A percentile compares a stretch with the other conserved stretches of the same genome.
Evolutionary conservation across 306 rosid genomes (phyloP).

Genomic region (Bauhinia variegata): DNA sequence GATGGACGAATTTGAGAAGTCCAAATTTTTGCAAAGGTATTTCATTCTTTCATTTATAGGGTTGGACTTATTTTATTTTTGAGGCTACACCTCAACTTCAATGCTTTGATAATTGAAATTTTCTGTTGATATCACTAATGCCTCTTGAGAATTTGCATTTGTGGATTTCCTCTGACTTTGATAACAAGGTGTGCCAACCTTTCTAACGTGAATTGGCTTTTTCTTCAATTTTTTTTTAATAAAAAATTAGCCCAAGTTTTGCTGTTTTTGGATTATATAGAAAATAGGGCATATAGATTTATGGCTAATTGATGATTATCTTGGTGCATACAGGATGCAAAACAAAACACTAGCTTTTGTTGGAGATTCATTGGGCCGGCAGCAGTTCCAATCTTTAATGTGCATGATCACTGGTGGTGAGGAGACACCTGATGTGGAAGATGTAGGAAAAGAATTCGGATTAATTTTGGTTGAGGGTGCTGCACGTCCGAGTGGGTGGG

Average conservation of each 20-base stretch:
- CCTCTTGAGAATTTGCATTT: constrained; percentile 27
- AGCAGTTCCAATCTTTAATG: constrained; percentile 96
- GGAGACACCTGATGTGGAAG: constrained; percentile 57
- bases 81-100: too few relatives aligned
- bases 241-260: not conserved
- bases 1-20: constrained; percentile 79
- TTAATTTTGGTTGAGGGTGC: constrained; percentile 55
- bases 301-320: too few relatives aligned
- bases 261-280: constrained; percentile 21
- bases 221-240: too few relatives aligned
- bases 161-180: constrained; percentile 14
- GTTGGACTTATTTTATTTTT: constrained; percentile 17
- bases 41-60: constrained; percentile 27
- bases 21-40: constrained; percentile 81
- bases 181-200: constrained; percentile 21
- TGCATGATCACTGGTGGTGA: constrained; percentile 91
- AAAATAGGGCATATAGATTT: too few relatives aligned
- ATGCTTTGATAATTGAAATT: too few relatives aligned
- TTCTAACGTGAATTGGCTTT: constrained; percentile 21
- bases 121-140: too few relatives aligned
- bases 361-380: constrained; percentile 97
- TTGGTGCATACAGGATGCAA: constrained; percentile 73
- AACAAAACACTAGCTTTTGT: constrained; percentile 90
- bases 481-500: constrained; percentile 92
- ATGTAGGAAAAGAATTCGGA: constrained; percentile 80